Conservation (phyloP, 495 filamentous ascomycete genomes). For the Pseudomonodictys pantanalensis region DNA sequence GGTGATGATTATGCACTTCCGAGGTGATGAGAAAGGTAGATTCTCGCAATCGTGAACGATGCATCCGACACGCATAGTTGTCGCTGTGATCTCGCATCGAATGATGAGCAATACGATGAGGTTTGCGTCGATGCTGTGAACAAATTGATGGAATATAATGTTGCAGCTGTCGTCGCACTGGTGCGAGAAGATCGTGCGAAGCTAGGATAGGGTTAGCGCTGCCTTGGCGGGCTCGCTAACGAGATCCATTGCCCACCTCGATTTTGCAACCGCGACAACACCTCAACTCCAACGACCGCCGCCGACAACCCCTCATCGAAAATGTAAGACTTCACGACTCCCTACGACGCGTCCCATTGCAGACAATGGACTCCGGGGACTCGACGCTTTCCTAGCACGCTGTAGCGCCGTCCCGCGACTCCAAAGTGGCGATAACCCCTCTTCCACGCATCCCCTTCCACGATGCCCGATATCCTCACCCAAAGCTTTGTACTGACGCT, state of each 20-base stretch:
- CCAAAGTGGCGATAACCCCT: conserved; percentile 24
- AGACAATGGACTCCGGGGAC: background rate
- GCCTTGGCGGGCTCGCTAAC: conserved; percentile 5
- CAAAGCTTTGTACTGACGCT: conserved; percentile 17
- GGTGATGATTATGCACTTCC: no score
- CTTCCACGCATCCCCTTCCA: conserved; percentile 3
- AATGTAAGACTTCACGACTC: conserved; percentile 50
- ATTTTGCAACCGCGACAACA: background rate
- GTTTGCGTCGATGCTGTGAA: no score
- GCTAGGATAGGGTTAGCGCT: no score
- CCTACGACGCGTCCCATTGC: background rate
- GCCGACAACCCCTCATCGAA: conserved; percentile 48
- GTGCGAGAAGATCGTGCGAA: no score
- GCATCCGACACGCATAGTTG: no score
- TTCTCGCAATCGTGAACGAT: no score
- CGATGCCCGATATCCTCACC: background rate
- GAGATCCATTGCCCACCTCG: conserved; percentile 3
- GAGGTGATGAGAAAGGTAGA: no score
- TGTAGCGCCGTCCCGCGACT: background rate
- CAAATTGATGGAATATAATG: no score
- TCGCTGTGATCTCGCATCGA: no score
- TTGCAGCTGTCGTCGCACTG: no score
- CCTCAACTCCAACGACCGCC: conserved; percentile 32
- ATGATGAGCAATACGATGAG: no score
- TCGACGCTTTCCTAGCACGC: background rate